Base-by-base conservation (phyloP, 345 rosid species). In the Bruguiera gymnorhiza region DNA sequence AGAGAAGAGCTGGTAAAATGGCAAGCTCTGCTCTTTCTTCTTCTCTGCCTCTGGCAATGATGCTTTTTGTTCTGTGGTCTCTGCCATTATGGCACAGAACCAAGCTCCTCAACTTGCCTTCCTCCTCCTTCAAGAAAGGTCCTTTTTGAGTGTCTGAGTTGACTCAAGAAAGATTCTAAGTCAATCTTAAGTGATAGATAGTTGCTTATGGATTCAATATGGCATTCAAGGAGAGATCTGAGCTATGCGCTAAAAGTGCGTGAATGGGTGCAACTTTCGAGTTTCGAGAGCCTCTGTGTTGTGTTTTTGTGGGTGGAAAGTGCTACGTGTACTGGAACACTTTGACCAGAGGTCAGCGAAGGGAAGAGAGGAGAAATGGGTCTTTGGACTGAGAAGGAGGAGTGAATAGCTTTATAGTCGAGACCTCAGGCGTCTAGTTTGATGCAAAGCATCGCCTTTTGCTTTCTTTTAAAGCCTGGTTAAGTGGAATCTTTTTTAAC, bases 1-100 rank as follows among this genome's bases (percentile, higher is more conserved):
- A 65, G 92, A 86, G 89, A 95, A 95, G 68, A 95, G 97, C 77
- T 86, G 87, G 70, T 77, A 86, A 82, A 95, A 95, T 50, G 99
- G 96, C 73, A 95, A 82, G 85, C 90, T 95, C 68, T 90, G 92
- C 60, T 95, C 97, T 82, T 90, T 92, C 94, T 89, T 92, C 87
- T 92, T 92, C 85, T 88, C 99, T 19, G 91, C 96, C 52, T 95
- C 97, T 0, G 90, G 96, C 62, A 84, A 81, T 57, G 89, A 37
- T 70, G 75, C 43, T 31, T 85, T 87, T 0, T 83, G 37, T 56
- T 90, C 97, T 30, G 88, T 51, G 13, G 85, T n/a, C 50, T 93
- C 98, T 11, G 97, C 90, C 97, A 90, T 88, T 70, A 32, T 72
- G 62, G 24, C 30, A 21, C 32, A 24, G 5, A 60, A 51, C 73